These are phyloP conservation scores for Clavispora vitiphila DNA, from an alignment of 805 yeast genomes.

Conservation along the genomic window DNA sequence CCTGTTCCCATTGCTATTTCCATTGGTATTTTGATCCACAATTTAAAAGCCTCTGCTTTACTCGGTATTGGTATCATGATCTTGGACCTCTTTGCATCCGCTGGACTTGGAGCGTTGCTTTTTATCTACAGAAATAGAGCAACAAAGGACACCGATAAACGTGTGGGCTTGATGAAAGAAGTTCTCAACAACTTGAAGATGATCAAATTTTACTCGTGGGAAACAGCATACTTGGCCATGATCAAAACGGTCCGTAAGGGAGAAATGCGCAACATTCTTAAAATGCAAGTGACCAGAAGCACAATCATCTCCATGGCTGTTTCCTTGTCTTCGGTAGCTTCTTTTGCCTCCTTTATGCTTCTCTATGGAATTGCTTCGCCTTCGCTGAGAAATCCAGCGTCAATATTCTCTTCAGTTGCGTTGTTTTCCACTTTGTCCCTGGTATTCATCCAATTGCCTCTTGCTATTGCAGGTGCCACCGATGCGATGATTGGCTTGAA, in stretches of 20 bases:
- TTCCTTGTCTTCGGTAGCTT: slow-evolving; percentile 1
- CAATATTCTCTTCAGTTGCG: slow-evolving; percentile 7
- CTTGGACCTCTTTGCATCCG: slow-evolving; percentile 1
- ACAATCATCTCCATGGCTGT: slow-evolving; percentile 5
- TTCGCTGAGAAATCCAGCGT: slow-evolving; percentile 3
- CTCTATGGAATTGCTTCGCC: slow-evolving; percentile 4
- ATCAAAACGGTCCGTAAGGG: background rate
- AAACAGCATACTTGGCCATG: slow-evolving; percentile 3
- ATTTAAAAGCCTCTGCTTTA: slow-evolving; percentile 4
- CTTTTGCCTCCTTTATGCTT: slow-evolving; percentile 6
- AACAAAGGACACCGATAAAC: slow-evolving; percentile 4
- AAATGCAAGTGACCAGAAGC: slow-evolving; percentile 4
- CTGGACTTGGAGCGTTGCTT: slow-evolving; percentile 2
- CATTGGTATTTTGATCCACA: slow-evolving; percentile 6
- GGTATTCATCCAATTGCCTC: slow-evolving; percentile 3
- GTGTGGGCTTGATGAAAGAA: slow-evolving; percentile 6
- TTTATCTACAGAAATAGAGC: slow-evolving; percentile 4
- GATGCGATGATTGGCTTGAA: slow-evolving; percentile 4
- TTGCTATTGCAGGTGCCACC: slow-evolving; percentile 2
- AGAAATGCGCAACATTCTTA: slow-evolving; percentile 4
- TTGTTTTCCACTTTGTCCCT: slow-evolving; percentile 3
- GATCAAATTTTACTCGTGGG: slow-evolving; percentile 11
- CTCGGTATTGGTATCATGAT: slow-evolving; percentile 7
- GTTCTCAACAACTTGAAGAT: slow-evolving; percentile 6
- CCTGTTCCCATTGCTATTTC: slow-evolving; percentile 5